Evolutionary conservation across 371 early-diverging fungal species (phyloP).

Genomic region (Dipsacomyces acuminosporus): DNA sequence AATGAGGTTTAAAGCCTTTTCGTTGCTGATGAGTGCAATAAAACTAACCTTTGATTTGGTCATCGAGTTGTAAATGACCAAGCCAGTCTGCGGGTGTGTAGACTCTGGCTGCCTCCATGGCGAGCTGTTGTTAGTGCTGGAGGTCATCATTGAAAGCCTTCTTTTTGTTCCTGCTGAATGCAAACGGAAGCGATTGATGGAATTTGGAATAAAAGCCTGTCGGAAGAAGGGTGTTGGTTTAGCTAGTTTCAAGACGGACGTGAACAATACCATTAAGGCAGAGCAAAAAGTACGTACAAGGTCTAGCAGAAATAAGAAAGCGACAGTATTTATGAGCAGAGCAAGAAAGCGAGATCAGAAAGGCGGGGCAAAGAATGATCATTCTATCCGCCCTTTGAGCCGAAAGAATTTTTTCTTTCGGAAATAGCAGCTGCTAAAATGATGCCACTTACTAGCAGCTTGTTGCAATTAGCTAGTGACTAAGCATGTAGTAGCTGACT

Average conservation of each 20-base stretch:
- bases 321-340: too few relatives aligned
- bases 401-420: too few relatives aligned
- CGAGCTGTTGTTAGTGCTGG: conserved; percentile 21
- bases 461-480: too few relatives aligned
- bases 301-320: too few relatives aligned
- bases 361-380: too few relatives aligned
- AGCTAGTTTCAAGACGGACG: background rate
- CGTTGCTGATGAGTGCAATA: background rate
- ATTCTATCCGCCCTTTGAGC: too few relatives aligned
- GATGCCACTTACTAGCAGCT: too few relatives aligned
- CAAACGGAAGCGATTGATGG: background rate
- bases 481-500: too few relatives aligned
- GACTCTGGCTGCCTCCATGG: conserved; percentile 40
- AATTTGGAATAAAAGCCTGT: background rate
- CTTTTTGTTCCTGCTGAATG: background rate
- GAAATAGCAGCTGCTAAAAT: too few relatives aligned
- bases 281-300: background rate
- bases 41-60: conserved; percentile 62
- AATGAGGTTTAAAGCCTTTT: too few relatives aligned
- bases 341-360: too few relatives aligned
- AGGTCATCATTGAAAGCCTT: conserved; percentile 21
- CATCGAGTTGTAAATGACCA: conserved; percentile 72
- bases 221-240: background rate
- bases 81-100: conserved; percentile 38
- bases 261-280: background rate